phyloP scores from a whole-genome alignment of 768 basidiomycete species.

The Tricholoma hemisulphureum region DNA sequence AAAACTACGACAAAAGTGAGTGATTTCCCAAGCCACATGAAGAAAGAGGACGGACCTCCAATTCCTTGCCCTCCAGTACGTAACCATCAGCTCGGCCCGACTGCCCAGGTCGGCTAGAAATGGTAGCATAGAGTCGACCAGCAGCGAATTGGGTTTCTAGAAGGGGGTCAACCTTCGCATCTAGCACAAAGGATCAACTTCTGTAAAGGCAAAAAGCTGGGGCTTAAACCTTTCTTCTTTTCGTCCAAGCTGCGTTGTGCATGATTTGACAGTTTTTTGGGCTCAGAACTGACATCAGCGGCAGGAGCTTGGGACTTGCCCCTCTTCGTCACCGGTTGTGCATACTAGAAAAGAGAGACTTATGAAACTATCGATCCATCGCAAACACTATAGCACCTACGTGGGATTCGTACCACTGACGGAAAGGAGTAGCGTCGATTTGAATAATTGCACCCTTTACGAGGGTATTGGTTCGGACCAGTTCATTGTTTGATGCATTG shows the following conservation, averaged over 20 bases:
- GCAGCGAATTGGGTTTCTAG: slow-evolving; percentile 90
- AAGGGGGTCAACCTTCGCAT: slow-evolving; percentile 87
- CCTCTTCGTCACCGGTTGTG: slow-evolving; percentile 90
- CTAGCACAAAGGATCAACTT: slow-evolving; percentile 34
- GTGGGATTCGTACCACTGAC: slow-evolving; percentile 99
- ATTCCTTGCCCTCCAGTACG: slow-evolving; percentile 96
- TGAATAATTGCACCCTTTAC: slow-evolving; percentile 97
- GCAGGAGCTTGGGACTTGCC: slow-evolving; percentile 59
- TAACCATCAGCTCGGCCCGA: slow-evolving; percentile 96
- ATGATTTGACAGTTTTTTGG: slow-evolving; percentile 87
- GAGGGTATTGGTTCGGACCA: slow-evolving; percentile 98
- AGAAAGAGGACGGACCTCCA: slow-evolving; percentile 64
- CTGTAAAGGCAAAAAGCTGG: neutral
- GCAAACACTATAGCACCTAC: slow-evolving; percentile 50
- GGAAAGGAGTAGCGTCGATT: slow-evolving; percentile 97
- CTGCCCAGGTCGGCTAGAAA: slow-evolving; percentile 96
- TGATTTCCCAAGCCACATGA: slow-evolving; percentile 1
- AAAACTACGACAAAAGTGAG: slow-evolving; percentile 61
- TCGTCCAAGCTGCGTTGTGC: slow-evolving; percentile 83
- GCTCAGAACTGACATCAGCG: slow-evolving; percentile 48
- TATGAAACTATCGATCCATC: neutral
- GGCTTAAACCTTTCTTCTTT: slow-evolving; percentile 76
- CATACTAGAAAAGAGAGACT: slow-evolving; percentile 61
- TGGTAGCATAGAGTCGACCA: slow-evolving; percentile 91
- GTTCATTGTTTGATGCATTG: slow-evolving; percentile 99